Evolutionary conservation across 768 basidiomycete species (phyloP), one percentile per base, ranked within the genome.

Genomic region (Coprinopsis strossmayeri): DNA sequence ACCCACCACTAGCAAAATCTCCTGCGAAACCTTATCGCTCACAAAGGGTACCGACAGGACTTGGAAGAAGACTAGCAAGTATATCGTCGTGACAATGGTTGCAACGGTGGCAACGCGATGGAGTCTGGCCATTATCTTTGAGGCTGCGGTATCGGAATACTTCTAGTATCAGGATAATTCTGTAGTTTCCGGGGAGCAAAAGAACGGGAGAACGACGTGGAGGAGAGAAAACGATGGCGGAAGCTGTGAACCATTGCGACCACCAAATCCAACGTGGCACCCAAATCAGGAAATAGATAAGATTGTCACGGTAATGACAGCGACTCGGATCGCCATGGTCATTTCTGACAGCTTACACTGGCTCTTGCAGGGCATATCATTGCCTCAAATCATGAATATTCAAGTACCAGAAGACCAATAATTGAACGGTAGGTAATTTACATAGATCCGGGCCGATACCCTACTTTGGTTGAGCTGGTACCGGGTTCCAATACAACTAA

Each of bases 1-100:
- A 68, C 82, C 59, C 49, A 85, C 84, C 54, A 82, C 75, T 20
- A 84, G 79, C 39, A 86, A 57, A 24, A 87, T 65, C 46, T 78
- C 61, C 48, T 69, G 63, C 10, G 70, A 69, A n/a, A 67, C 63
- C 24, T 69, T 66, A 9, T 69, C 59, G 11, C 76, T 70, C 27
- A 83, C 40, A 24, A 83, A 63, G 3, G 84, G 84, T 15, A 82
- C 63, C 0, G 78, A 69, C 17, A 86, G 50, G 27, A 77, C 55
- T 52, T 76, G 64, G 61, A 81, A 77, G 57, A 82, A 65, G 10
- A 73, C 68, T 52, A 84, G 71, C 51, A 83, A 49, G 66, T 87
- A 88, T 48, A 77, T 34, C 18, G 70, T 48, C 24, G 70, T 58
- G 51, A 72, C 59, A 26, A 78, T 57, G 10, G 71, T 59, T n/a